Conservation (phyloP, 768 basidiomycete genomes). For the Pholiota molesta region DNA sequence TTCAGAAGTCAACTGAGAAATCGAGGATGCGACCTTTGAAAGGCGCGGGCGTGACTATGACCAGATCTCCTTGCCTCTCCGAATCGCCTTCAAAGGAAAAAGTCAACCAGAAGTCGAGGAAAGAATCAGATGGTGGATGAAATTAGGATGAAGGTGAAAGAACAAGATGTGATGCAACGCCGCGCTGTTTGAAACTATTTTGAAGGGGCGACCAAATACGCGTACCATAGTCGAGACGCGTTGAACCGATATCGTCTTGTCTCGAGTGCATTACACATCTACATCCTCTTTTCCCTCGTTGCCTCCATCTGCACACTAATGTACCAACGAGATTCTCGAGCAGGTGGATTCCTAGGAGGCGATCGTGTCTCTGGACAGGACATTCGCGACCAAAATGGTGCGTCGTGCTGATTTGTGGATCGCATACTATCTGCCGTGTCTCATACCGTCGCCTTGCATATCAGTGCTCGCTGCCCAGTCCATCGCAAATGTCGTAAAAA, state of each 20-base stretch:
- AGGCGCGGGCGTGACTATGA: too few relatives aligned
- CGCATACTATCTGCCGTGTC: slow-evolving; percentile 9
- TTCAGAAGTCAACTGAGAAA: too few relatives aligned
- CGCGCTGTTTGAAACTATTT: slow-evolving; percentile 27
- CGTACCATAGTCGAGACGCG: slow-evolving; percentile 23
- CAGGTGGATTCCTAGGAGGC: slow-evolving; percentile 92
- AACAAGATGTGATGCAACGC: not conserved
- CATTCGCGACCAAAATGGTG: slow-evolving; percentile 96
- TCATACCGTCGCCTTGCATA: slow-evolving; percentile 16
- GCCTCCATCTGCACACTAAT: slow-evolving; percentile 37
- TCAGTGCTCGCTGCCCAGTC: slow-evolving; percentile 92
- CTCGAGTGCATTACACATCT: slow-evolving; percentile 10
- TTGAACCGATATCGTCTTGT: slow-evolving; percentile 14
- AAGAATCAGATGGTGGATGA: too few relatives aligned
- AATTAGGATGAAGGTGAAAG: not conserved
- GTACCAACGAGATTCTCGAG: slow-evolving; percentile 91
- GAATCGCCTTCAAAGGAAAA: too few relatives aligned
- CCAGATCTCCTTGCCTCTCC: too few relatives aligned
- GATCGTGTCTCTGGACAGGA: slow-evolving; percentile 94
- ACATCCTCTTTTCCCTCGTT: slow-evolving; percentile 11
- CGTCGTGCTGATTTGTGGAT: slow-evolving; percentile 22
- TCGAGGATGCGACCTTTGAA: too few relatives aligned
- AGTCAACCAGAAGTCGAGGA: too few relatives aligned
- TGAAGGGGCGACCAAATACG: slow-evolving; percentile 26
- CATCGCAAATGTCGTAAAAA: slow-evolving; percentile 97